Evolutionary conservation across 768 basidiomycete species (phyloP), one percentile per base, ranked within the genome.

Genomic region (Auricularia auricula-judae): DNA sequence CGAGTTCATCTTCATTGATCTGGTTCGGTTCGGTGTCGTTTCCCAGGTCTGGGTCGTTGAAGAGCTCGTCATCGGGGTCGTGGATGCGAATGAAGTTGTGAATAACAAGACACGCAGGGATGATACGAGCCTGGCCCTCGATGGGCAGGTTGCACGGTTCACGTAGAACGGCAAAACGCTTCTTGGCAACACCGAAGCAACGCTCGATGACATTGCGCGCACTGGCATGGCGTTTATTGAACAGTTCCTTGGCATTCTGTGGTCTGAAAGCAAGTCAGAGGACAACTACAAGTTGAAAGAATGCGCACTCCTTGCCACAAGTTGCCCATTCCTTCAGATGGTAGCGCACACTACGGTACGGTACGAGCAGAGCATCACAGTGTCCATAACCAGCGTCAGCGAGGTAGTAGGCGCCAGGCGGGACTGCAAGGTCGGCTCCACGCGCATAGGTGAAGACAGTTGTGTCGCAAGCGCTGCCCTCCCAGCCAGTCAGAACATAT

Each of bases 301-400:
- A 18, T 43, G 43, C 43, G 18, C 18, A 43, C 43, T 18, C 18
- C 21, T n/a, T 21, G 21, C 53, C 12, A 11, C 16, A 18, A 4
- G 56, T 14, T 14, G 12, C 23, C 73, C 75, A 76, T 63, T 78
- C 76, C 44, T 54, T 39, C 8, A 77, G 65, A 65, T 78, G 76
- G 66, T 77, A 78, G 2, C 70, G 68, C 0, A 73, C 70, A 44
- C 70, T 68, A 8, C 71, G 69, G 64, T 70, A 75, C 7, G 75
- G 75, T 3, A 72, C 67, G 12, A 77, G 62, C 3, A 74, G 63
- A 1, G 66, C 65, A 61, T 68, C 66, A 43, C 71, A 72, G 3
- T 44, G n/a, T 8, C 69, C 63, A 68, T 73, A 76, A 0, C 75
- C 75, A 8, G 73, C 74, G 71, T 77, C 72, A 2, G 67, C 74